Evolutionary conservation across 169 alveolate species (phyloP), one percentile per base, ranked within the genome.

Genomic region (Plasmodium yoelii): DNA sequence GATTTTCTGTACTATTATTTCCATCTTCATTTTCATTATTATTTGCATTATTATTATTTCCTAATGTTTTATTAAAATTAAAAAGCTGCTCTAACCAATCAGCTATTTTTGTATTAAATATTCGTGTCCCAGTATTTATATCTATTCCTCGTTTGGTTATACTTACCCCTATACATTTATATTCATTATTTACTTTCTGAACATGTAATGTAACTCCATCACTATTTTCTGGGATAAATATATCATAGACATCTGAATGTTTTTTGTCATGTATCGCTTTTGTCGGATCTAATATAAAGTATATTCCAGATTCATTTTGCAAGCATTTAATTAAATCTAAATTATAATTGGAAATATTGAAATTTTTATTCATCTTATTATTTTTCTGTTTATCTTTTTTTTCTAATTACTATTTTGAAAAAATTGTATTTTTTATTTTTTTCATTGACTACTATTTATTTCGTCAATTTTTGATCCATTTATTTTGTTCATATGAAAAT

Each of bases 101-200:
- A 15, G 90, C 73, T 19, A 87, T 70, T n/a, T 77, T 87, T 24
- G 90, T 47, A 42, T 69, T 87, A 56, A 87, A 77, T 44, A 77
- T 87, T 28, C 74, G 51, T 7, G 87, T 72, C 4, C 89, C 90
- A 46, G 90, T 71, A 39, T 77, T 87, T 24, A 72, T 77, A 28
- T 77, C 90, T 34, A 70, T 71, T 10, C 86, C 87, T 53, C 70
- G 71, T 10, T 77, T 87, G 5, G 87, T 87, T 59, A 87, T 71
- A 59, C 73, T 87, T 46, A 87, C 90, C 22, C 89, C 90, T 59
- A 77, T 72, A 74, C 90, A 77, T 15, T 87, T 87, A 67, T 87
- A 77, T 49, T 87, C 90, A 18, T 87, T 87, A 72, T 70, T 71
- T 18, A 77, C 19, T 59, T 87, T 87, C 53, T 87, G 88, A 44